These are phyloP conservation scores for Cutaneotrichosporon sp. DNA, from an alignment of 1,284 basidiomycete species.

Conservation along the genomic window DNA sequence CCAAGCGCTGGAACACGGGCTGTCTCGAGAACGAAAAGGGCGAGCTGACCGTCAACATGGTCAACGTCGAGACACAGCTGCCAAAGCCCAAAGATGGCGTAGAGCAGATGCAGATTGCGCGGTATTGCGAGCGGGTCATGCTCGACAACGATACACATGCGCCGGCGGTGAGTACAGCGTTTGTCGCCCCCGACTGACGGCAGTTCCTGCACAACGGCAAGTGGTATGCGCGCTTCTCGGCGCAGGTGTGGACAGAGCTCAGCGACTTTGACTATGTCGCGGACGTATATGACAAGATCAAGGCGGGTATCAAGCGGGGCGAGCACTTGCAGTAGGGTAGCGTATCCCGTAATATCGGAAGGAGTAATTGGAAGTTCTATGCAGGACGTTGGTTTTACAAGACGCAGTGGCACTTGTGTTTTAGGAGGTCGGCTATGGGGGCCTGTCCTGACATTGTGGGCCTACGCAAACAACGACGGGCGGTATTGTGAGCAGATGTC, in stretches of 20 bases:
- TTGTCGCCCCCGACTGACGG: neutral
- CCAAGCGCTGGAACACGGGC: conserved; percentile 60
- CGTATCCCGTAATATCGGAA: neutral
- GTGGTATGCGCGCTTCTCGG: conserved; percentile 68
- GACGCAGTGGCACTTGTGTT: too few species aligned
- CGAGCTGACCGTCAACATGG: conserved; percentile 71
- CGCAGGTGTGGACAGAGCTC: conserved; percentile 63
- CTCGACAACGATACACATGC: conserved; percentile 32
- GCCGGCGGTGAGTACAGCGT: conserved; percentile 22
- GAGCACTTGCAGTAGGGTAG: conserved; percentile 4
- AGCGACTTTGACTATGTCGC: conserved; percentile 43
- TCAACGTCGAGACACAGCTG: conserved; percentile 46
- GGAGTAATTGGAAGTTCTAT: too few species aligned
- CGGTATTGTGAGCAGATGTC: too few species aligned
- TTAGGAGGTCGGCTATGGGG: too few species aligned
- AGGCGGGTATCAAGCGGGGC: conserved; percentile 20
- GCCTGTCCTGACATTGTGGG: too few species aligned
- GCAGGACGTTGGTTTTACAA: too few species aligned
- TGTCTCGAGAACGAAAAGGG: conserved; percentile 59
- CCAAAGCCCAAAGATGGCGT: conserved; percentile 18
- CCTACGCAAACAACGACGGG: too few species aligned
- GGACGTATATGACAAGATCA: conserved; percentile 29
- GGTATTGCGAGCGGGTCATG: conserved; percentile 28
- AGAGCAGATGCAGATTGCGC: conserved; percentile 22
- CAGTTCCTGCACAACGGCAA: conserved; percentile 55